Evolutionary conservation across 2,329 filamentous ascomycete species (phyloP).

Genomic region (Epichloe elymi): DNA sequence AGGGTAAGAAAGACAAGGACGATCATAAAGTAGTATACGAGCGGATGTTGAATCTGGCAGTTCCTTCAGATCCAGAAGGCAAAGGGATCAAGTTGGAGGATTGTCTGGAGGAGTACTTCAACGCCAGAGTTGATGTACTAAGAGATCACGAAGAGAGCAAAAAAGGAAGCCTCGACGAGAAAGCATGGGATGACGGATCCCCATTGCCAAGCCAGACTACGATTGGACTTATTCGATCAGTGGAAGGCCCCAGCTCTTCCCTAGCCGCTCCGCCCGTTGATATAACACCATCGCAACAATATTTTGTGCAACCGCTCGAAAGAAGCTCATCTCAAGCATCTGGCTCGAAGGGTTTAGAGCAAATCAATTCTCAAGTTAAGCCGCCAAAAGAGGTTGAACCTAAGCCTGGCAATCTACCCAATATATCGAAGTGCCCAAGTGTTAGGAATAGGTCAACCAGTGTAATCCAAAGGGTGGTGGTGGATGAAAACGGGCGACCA

Average conservation of each 20-base stretch:
- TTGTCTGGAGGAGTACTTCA: conserved; percentile 90
- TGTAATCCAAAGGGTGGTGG: conserved; percentile 46
- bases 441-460: conserved; percentile 40
- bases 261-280: conserved; percentile 21
- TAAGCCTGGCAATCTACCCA: neutral
- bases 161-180: conserved; percentile 21
- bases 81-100: conserved; percentile 71
- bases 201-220: conserved; percentile 18
- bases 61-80: conserved; percentile 62
- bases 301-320: neutral
- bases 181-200: conserved; percentile 11
- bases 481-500: conserved; percentile 36
- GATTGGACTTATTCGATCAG: conserved; percentile 21
- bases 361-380: neutral
- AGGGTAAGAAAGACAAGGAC: conserved; percentile 70
- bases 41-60: conserved; percentile 75
- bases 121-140: conserved; percentile 80
- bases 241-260: conserved; percentile 22
- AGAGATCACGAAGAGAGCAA: conserved; percentile 52
- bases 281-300: conserved; percentile 11
- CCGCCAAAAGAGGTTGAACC: neutral
- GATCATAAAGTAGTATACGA: conserved; percentile 96
- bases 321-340: neutral
- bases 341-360: neutral
- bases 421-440: conserved; percentile 6